Evolutionary conservation across 768 basidiomycete species (phyloP).

Genomic region (Lentinula detonsa): DNA sequence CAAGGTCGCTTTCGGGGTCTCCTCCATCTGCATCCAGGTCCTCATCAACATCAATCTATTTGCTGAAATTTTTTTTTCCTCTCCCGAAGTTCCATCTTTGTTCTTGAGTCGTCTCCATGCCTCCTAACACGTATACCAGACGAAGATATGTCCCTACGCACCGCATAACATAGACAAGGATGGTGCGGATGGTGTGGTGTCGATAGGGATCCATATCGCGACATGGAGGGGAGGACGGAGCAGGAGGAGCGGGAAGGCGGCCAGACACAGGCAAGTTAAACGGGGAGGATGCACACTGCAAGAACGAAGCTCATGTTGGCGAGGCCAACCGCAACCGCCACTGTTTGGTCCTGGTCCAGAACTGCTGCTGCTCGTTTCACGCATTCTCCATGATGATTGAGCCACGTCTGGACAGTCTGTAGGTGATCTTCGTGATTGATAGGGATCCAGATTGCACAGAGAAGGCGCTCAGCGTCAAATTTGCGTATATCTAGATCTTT

Average conservation of each 20-base stretch:
- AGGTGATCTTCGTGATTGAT: conserved; percentile 54
- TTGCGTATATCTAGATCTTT: conserved; percentile 68
- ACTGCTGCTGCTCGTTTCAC: conserved; percentile 24
- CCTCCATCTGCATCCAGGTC: no score
- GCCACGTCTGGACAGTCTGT: conserved; percentile 60
- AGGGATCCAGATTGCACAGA: conserved; percentile 62
- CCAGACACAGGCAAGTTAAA: neutral
- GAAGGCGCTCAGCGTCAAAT: conserved; percentile 65
- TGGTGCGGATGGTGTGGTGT: neutral
- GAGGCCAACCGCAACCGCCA: conserved; percentile 3
- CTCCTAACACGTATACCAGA: neutral
- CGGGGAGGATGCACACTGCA: neutral
- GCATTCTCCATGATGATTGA: conserved; percentile 54
- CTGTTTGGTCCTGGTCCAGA: neutral
- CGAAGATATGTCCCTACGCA: neutral
- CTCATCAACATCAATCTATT: no score
- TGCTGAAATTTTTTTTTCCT: no score
- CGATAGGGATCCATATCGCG: neutral
- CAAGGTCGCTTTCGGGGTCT: no score
- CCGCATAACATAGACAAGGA: neutral
- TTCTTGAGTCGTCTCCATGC: no score
- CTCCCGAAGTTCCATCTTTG: no score
- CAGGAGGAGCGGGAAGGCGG: neutral
- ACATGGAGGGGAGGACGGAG: neutral
- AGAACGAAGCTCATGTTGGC: conserved; percentile 6